Base-by-base conservation (phyloP, 2,329 filamentous ascomycete genomes). In the Microdochium trichocladiopsis region DNA sequence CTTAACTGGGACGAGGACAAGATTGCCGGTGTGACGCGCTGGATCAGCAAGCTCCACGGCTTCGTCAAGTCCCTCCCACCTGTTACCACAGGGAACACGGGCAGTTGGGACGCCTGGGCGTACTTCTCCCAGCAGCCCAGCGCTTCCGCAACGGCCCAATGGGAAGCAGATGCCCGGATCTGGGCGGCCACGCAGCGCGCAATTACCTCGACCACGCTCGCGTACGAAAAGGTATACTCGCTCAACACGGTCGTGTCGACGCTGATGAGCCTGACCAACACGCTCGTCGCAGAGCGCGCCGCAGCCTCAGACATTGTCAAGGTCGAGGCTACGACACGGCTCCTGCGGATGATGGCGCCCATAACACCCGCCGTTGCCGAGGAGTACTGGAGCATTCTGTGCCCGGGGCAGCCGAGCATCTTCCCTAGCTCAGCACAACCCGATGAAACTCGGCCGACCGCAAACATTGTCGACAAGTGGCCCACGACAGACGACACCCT, bases 1-100 rank as follows among this genome's bases (percentile, higher is more conserved):
- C 78, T 96, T 2, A 88, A 94, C 66, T 96, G 91, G 90, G 90
- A 95, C 51, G 88, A 90, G 62, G 73, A 78, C 41, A 93, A 91
- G 66, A 93, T 96, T 49, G 74, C 84, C 0, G 91, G 91, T 2
- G 80, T 95, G 18, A 87, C 88, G 49, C 81, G 91, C 50, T 96
- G 91, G 91, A 77, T 95, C 16, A 74, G 77, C 3, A 79, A 87
- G 21, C 65, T 95, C 16, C 72, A 84, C 66, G 81, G 84, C 47
- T 70, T 86, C 28, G 76, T 85, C 4, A 55, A 55, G 4, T 58
- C 57, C 14, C 58, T 72, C 1, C 21, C 60, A 58, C 3, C 50
- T 50, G 8, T 56, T 22, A 9, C 41, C 41, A 21, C 56, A 22
- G 28, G 28, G 6, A 36, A 50, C 12, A 50, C 11, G 2, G 24